phyloP scores from a whole-genome alignment of 2,329 filamentous ascomycete genomes.

The Epichloe scottii region DNA sequence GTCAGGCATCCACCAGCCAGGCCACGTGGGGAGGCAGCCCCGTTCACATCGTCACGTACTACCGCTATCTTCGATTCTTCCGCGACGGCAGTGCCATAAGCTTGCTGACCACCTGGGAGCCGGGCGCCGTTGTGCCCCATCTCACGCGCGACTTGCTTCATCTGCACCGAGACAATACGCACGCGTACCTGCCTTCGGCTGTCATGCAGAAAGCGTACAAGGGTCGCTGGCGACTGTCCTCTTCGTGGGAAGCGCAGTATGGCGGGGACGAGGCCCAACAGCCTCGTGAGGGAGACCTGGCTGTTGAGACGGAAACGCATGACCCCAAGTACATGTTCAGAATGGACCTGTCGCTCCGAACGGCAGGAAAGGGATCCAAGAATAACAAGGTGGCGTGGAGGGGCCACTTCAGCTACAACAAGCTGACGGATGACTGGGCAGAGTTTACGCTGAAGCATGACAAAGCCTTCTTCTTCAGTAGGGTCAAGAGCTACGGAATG shows the following conservation, averaged over 20 bases:
- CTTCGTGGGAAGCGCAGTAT: constrained; percentile 5
- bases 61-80: constrained; percentile 91
- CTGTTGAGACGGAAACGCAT: constrained; percentile 78
- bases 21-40: constrained; percentile 62
- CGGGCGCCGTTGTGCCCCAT: constrained; percentile 75
- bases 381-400: constrained; percentile 88
- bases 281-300: constrained; percentile 52
- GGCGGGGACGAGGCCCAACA: background rate
- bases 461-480: constrained; percentile 55
- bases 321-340: constrained; percentile 69
- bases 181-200: constrained; percentile 23
- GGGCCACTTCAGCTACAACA: constrained; percentile 84
- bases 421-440: constrained; percentile 78
- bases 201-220: constrained; percentile 59
- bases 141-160: constrained; percentile 58
- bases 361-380: constrained; percentile 47
- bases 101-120: constrained; percentile 69
- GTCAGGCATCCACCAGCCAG: constrained; percentile 57
- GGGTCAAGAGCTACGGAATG: constrained; percentile 49
- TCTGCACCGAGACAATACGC: constrained; percentile 24
- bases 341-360: constrained; percentile 63
- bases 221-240: constrained; percentile 39
- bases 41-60: constrained; percentile 94
- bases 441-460: constrained; percentile 58
- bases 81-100: constrained; percentile 76